phyloP scores from a whole-genome alignment of 495 filamentous ascomycete genomes.

The Trichoderma erinaceum region DNA sequence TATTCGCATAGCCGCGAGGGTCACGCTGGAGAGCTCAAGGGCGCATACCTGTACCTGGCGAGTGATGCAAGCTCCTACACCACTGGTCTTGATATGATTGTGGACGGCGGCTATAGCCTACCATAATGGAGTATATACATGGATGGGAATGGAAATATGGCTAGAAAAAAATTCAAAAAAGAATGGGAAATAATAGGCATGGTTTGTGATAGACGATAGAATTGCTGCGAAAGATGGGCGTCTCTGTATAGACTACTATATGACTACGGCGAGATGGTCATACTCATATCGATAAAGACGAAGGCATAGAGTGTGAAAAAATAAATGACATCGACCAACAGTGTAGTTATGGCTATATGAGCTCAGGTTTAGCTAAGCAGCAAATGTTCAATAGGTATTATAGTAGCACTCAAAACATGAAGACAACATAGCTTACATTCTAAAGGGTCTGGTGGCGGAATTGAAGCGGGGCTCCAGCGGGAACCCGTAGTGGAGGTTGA shows the following conservation, averaged over 20 bases:
- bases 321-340: no score
- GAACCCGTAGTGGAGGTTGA: background rate
- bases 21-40: conserved; percentile 73
- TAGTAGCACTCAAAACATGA: background rate
- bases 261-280: no score
- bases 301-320: no score
- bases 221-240: background rate
- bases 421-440: conserved; percentile 12
- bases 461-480: conserved; percentile 1
- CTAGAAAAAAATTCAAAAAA: background rate
- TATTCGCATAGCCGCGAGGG: conserved; percentile 51
- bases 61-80: conserved; percentile 80
- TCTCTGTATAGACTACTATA: no score
- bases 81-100: conserved; percentile 69
- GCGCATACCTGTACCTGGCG: conserved; percentile 81
- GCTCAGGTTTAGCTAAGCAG: background rate
- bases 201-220: background rate
- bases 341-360: background rate
- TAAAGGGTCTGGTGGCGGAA: conserved; percentile 4
- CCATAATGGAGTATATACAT: conserved; percentile 24
- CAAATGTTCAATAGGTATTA: background rate
- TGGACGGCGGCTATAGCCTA: conserved; percentile 60
- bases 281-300: no score
- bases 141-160: background rate
- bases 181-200: background rate